Conservation (phyloP, 192 early-diverging fungal genomes). For the Phycomyces nitens region DNA sequence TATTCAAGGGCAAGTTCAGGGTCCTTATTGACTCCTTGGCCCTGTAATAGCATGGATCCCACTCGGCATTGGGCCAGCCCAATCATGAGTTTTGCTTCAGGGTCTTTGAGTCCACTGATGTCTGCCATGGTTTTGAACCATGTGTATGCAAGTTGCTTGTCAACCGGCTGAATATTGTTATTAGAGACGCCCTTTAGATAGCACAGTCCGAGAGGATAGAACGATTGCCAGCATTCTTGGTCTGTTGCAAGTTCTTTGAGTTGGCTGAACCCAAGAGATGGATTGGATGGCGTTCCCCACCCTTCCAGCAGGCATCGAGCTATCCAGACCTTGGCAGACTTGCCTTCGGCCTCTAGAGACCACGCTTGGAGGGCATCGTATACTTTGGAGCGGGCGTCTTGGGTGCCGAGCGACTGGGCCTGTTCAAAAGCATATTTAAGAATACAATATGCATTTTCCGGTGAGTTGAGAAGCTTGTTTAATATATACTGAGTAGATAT, state of each 20-base stretch:
- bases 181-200: slow-evolving; percentile 19
- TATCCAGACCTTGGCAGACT: slow-evolving; percentile 15
- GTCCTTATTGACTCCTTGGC: slow-evolving; percentile 25
- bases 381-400: slow-evolving; percentile 17
- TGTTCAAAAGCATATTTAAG: slow-evolving; percentile 12
- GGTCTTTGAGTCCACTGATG: neutral
- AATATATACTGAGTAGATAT: neutral
- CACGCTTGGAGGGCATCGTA: slow-evolving; percentile 14
- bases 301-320: slow-evolving; percentile 28
- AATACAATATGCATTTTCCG: neutral
- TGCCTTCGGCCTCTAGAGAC: slow-evolving; percentile 7
- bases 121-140: slow-evolving; percentile 17
- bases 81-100: neutral
- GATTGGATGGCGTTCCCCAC: slow-evolving; percentile 15
- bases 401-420: slow-evolving; percentile 18
- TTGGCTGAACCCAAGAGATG: slow-evolving; percentile 11
- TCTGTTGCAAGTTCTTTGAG: slow-evolving; percentile 3
- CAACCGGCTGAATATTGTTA: neutral
- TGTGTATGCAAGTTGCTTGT: slow-evolving; percentile 12
- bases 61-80: slow-evolving; percentile 26
- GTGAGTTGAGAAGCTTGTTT: neutral
- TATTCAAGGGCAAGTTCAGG: slow-evolving; percentile 13
- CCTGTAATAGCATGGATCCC: slow-evolving; percentile 20
- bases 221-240: slow-evolving; percentile 11
- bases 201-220: slow-evolving; percentile 22